A percentile compares a stretch with the other conserved stretches of the same genome.
phyloP scores from a whole-genome alignment of 495 filamentous ascomycete genomes.

The Penicillium verhagenii region DNA sequence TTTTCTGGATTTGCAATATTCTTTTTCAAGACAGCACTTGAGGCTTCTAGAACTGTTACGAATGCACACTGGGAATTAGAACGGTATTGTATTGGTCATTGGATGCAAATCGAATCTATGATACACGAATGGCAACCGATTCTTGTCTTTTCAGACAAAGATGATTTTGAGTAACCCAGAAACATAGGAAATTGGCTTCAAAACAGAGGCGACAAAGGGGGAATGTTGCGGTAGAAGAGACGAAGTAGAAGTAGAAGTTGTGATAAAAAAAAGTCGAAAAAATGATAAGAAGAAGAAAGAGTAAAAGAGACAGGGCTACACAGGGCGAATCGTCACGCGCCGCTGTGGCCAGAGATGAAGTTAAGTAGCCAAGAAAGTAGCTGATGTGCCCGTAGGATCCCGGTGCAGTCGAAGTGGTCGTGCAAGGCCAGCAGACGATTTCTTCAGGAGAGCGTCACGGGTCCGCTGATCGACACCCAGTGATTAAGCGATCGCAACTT shows the following conservation, averaged over 20 bases:
- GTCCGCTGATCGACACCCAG: conserved; percentile 17
- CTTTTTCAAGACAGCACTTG: too few species aligned
- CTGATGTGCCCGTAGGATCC: not conserved
- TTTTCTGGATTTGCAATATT: too few species aligned
- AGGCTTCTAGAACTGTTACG: too few species aligned
- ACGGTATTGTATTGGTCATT: conserved; percentile 28
- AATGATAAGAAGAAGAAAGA: conserved; percentile 29
- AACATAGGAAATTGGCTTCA: conserved; percentile 34
- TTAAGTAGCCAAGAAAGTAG: not conserved
- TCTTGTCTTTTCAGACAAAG: conserved; percentile 16
- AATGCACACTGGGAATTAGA: conserved; percentile 4
- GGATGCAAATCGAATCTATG: conserved; percentile 35
- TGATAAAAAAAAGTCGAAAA: conserved; percentile 28
- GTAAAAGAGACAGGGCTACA: conserved; percentile 32
- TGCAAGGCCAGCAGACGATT: conserved; percentile 46
- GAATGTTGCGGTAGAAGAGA: conserved; percentile 20
- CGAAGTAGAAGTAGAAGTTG: conserved; percentile 11
- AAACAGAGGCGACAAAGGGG: conserved; percentile 21
- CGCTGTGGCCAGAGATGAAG: not conserved
- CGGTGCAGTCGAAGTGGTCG: conserved; percentile 14
- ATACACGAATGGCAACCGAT: conserved; percentile 35
- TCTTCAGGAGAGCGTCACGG: conserved; percentile 16
- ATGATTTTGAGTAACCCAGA: conserved; percentile 24
- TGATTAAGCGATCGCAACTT: conserved; percentile 20
- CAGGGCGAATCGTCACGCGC: conserved; percentile 15